These are phyloP conservation scores for Cadophora sp. DNA, from an alignment of 2,329 filamentous ascomycete species.

Conservation along the genomic window DNA sequence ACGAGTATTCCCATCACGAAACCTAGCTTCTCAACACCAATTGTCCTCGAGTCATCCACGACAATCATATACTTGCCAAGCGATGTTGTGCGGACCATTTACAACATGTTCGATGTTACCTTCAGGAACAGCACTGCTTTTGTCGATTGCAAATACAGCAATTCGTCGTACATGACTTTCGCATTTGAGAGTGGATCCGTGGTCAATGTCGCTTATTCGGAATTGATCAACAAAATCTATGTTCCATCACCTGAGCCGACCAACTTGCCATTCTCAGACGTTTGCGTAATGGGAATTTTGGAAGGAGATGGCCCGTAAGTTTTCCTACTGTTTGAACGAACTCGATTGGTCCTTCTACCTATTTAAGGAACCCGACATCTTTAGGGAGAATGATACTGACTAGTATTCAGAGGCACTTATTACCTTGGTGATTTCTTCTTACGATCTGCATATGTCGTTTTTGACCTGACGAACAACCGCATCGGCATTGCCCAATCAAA, in stretches of 20 bases:
- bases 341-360: not conserved
- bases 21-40: not conserved
- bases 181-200: not conserved
- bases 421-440: slow-evolving; percentile 59
- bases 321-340: too few relatives aligned
- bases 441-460: slow-evolving; percentile 60
- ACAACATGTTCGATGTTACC: not conserved
- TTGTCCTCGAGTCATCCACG: not conserved
- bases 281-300: slow-evolving; percentile 9
- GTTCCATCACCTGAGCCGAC: not conserved
- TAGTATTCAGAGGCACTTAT: slow-evolving; percentile 16
- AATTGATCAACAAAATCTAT: not conserved
- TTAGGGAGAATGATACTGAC: not conserved
- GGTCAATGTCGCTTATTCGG: slow-evolving; percentile 5
- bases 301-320: not conserved
- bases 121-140: not conserved
- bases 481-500: slow-evolving; percentile 56
- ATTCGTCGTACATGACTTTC: not conserved
- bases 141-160: slow-evolving; percentile 3
- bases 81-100: not conserved
- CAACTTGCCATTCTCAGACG: not conserved
- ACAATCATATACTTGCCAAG: not conserved
- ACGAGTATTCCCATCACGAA: not conserved
- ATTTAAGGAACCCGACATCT: not conserved
- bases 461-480: slow-evolving; percentile 56